A percentile compares a stretch with the other conserved stretches of the same genome.
Evolutionary conservation across 2,329 filamentous ascomycete genomes (phyloP).

Genomic region (Tolypocladium album): DNA sequence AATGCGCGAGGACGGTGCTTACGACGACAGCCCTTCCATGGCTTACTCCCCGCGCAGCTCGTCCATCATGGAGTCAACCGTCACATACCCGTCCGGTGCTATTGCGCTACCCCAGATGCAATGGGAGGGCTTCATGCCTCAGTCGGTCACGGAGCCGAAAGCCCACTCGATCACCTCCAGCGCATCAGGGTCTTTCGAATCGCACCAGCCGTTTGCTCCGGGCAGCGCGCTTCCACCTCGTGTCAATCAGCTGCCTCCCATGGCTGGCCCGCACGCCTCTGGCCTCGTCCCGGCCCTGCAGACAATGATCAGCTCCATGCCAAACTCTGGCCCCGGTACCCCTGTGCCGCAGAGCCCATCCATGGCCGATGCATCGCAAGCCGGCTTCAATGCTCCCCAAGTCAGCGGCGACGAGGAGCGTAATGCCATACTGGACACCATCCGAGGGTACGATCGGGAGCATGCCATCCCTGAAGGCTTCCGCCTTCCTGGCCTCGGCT

Average conservation of each 20-base stretch:
- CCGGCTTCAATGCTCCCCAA: constrained; percentile 63
- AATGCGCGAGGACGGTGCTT: constrained; percentile 49
- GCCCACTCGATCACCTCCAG: constrained; percentile 62
- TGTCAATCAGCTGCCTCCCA: constrained; percentile 53
- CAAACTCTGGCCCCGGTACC: constrained; percentile 57
- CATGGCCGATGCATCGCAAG: constrained; percentile 56
- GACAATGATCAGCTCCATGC: constrained; percentile 62
- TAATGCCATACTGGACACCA: constrained; percentile 74
- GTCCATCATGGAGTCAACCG: constrained; percentile 65
- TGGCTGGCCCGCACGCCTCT: constrained; percentile 53
- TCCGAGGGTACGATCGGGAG: constrained; percentile 70
- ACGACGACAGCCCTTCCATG: constrained; percentile 49
- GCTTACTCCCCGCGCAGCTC: constrained; percentile 63
- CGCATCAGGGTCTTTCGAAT: constrained; percentile 56
- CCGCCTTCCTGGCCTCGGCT: constrained; percentile 68
- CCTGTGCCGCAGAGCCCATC: constrained; percentile 66
- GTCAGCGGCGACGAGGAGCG: constrained; percentile 77
- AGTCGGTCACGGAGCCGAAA: constrained; percentile 59
- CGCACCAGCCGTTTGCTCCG: constrained; percentile 51
- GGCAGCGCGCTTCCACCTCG: constrained; percentile 46
- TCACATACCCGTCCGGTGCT: constrained; percentile 66
- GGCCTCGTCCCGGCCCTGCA: constrained; percentile 55
- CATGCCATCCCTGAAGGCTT: constrained; percentile 80
- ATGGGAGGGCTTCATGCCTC: constrained; percentile 82
- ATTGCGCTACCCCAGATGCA: constrained; percentile 78